Percentiles rank a stretch among this genome's conserved stretches.
Evolutionary conservation across 106 monocot species (phyloP).

Genomic region (Acanthochlamys bracteata): DNA sequence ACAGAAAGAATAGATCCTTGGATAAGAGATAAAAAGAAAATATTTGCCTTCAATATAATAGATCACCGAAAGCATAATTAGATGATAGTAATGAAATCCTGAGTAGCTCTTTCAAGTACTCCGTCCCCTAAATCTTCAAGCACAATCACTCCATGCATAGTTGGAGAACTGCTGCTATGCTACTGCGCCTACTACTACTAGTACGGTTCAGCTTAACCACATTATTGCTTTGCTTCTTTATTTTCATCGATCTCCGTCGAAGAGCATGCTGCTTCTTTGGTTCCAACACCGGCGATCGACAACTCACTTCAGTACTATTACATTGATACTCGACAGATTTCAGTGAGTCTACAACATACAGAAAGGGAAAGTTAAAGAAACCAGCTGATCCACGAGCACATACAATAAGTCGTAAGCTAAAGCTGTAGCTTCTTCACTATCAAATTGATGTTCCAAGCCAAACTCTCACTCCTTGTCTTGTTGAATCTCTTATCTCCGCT

Average conservation of each 20-base stretch:
- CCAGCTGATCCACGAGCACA: constrained; percentile 19
- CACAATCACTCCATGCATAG: no score
- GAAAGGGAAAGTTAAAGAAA: constrained; percentile 31
- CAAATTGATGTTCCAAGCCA: constrained; percentile 40
- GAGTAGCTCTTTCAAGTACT: no score
- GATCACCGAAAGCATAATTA: no score
- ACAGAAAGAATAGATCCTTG: no score
- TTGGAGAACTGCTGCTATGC: no score
- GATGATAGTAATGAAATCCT: no score
- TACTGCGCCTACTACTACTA: no score
- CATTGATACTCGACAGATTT: constrained; percentile 7
- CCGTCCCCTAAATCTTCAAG: no score
- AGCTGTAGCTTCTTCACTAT: constrained; percentile 29
- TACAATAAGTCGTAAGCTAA: constrained; percentile 31
- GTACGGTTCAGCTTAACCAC: no score
- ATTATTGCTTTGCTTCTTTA: not conserved
- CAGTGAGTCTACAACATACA: constrained; percentile 20
- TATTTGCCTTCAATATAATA: no score
- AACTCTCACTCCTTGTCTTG: constrained; percentile 17
- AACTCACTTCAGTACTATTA: not conserved
- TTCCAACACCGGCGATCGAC: constrained; percentile 25
- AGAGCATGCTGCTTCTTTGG: constrained; percentile 17
- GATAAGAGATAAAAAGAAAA: no score
- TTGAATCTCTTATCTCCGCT: constrained; percentile 35
- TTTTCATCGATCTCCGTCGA: constrained; percentile 4